Evolutionary conservation across 2,329 filamentous ascomycete genomes (phyloP).

Genomic region (Cercospora berteroae): DNA sequence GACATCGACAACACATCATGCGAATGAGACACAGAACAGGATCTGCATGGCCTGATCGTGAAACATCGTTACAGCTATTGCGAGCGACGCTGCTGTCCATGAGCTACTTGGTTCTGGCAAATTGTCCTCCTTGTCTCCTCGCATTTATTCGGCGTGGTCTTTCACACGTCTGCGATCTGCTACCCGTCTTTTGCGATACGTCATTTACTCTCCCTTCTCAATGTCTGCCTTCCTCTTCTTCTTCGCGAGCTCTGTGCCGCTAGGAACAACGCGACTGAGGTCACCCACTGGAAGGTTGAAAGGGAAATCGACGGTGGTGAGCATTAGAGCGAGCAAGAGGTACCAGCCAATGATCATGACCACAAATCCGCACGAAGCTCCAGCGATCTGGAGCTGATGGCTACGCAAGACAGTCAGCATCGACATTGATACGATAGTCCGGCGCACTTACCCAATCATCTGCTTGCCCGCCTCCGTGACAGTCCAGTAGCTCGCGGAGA

Average conservation of each 20-base stretch:
- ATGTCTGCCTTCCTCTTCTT: conserved; percentile 20
- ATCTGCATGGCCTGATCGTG: not conserved
- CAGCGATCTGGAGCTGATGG: conserved; percentile 4
- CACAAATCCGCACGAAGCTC: conserved; percentile 22
- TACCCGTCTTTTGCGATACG: too few species aligned
- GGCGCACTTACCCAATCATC: not conserved
- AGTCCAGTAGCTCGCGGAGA: conserved; percentile 20
- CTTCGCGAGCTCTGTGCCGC: conserved; percentile 19
- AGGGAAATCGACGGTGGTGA: conserved; percentile 24
- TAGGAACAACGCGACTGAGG: conserved; percentile 21
- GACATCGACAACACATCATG: not conserved
- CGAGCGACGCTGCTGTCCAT: not conserved
- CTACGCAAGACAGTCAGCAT: not conserved
- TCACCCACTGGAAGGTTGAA: conserved; percentile 26
- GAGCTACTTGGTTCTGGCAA: not conserved
- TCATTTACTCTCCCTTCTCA: conserved; percentile 15
- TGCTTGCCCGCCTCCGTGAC: conserved; percentile 15
- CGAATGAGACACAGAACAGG: not conserved
- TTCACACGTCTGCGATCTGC: not conserved
- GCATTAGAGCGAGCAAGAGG: conserved; percentile 23
- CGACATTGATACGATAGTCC: not conserved
- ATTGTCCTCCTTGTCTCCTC: not conserved
- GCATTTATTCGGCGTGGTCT: not conserved
- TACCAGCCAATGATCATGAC: conserved; percentile 26
- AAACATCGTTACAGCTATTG: not conserved